phyloP scores from a whole-genome alignment of 176 grass and related monocot genomes.

The Cenchrus purpureus region DNA sequence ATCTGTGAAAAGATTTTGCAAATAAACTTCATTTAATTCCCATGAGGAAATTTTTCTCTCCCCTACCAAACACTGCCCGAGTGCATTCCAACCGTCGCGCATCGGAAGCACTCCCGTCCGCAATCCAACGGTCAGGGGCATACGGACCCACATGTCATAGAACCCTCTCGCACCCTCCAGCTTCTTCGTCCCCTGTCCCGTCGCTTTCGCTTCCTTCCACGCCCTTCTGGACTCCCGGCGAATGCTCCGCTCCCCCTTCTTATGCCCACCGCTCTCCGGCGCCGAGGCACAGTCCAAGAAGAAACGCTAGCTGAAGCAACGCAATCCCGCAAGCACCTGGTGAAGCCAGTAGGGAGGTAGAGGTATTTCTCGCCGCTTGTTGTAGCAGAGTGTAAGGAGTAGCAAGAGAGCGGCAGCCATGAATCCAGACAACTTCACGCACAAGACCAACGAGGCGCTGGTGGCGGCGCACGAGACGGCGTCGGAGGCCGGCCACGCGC shows the following conservation, averaged over 20 bases:
- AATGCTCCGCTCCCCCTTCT: constrained; percentile 38
- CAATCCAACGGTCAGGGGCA: neutral
- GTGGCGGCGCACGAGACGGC: constrained; percentile 79
- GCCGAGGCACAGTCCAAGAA: neutral
- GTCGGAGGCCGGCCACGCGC: constrained; percentile 62
- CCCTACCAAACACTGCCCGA: neutral
- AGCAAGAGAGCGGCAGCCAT: constrained; percentile 37
- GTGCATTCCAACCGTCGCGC: neutral
- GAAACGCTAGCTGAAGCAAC: neutral
- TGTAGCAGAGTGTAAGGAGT: constrained; percentile 8
- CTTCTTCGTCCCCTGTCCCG: constrained; percentile 2
- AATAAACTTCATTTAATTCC: too few species aligned
- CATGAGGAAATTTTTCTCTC: too few species aligned
- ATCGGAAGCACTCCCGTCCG: neutral
- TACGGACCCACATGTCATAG: constrained; percentile 16
- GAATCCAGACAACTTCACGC: constrained; percentile 97
- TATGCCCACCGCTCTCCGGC: neutral
- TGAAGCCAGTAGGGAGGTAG: neutral
- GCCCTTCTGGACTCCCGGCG: constrained; percentile 41
- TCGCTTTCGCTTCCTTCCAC: constrained; percentile 21
- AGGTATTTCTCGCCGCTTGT: neutral
- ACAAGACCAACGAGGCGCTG: constrained; percentile 96
- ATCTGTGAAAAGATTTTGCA: too few species aligned
- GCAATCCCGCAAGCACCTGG: neutral
- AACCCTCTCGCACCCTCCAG: constrained; percentile 50